Evolutionary conservation across 177 flowering plant genomes (phyloP).

Genomic region (Telopea speciosissima): DNA sequence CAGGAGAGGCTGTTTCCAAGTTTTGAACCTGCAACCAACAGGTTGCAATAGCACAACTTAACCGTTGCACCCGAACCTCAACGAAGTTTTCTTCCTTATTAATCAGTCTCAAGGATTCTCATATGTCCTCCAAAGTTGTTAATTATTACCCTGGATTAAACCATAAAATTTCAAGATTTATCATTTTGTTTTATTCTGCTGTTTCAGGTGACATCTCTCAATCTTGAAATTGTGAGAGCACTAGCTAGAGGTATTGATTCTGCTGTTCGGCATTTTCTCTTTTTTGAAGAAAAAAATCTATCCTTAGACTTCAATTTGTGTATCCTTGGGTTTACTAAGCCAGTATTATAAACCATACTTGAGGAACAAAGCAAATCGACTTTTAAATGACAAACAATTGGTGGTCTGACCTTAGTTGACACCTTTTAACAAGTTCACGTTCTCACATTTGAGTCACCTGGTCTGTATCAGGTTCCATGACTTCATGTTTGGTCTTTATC

Average conservation of each 20-base stretch:
- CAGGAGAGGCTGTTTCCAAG: no score
- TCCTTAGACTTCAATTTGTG: neutral
- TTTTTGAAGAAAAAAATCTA: neutral
- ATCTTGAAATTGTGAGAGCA: slow-evolving; percentile 91
- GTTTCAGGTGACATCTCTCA: slow-evolving; percentile 81
- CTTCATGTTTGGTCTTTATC: no score
- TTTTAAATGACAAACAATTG: neutral
- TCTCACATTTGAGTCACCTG: neutral
- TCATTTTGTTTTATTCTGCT: slow-evolving; percentile 3
- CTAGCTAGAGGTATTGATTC: slow-evolving; percentile 69
- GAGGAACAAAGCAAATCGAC: neutral
- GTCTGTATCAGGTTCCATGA: no score
- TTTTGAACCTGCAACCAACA: no score
- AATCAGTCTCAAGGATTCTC: neutral
- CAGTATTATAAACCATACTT: neutral
- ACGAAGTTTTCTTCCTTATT: slow-evolving; percentile 2
- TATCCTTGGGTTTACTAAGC: neutral
- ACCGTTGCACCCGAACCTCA: no score
- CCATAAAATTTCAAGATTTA: neutral
- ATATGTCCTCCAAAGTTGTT: neutral
- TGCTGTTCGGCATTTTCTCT: neutral
- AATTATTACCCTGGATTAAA: neutral
- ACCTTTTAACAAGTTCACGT: neutral
- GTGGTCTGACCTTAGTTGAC: neutral
- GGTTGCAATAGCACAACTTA: no score